Base-by-base conservation (phyloP, 805 yeast species). In the Lipomyces starkeyi region DNA sequence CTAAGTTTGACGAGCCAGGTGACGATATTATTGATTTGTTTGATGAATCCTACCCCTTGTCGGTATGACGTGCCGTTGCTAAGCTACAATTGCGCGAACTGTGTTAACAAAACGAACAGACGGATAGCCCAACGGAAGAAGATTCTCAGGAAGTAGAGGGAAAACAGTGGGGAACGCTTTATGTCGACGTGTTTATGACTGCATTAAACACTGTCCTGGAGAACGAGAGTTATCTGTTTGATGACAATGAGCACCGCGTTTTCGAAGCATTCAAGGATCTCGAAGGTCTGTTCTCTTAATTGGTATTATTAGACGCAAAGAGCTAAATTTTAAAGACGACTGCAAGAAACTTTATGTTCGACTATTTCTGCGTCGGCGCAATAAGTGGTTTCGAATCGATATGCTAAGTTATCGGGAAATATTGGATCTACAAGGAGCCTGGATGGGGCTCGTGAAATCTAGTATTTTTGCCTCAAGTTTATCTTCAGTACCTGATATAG, bases 261-360 rank as follows among this genome's bases (percentile, higher is more conserved):
- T 61, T 71, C 17, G 64, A 71, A 8, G 20, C 43, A 20, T 71
- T 71, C 58, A 40, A 56, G 35, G 40, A 22, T 5, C 63, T 71
- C 2, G 52, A 59, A 22, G 69, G 71, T 68, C 11, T 43, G 49
- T 43, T 43, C 22, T n/a, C 40, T 4, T 43, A 14, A 5, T 17
- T 22, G 17, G 8, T 17, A 7, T 35, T n/a, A 17, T 25, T n/a
- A 7, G 11, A n/a, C n/a, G 49, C 6, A 8, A 7, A 49, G 65
- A 22, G 34, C 34, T n/a, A 17, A 11, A n/a, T 5, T 22, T 35
- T 52, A 14, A 29, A 68, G 69, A 58, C 13, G 69, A 67, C n/a
- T 35, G 66, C 22, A 61, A 64, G 53, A 67, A 65, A 25, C 64
- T 71, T 3, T 71, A 66, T 49, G 73, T 66, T 9, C 43, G 74